Percentiles rank a stretch among this genome's conserved stretches.
Conservation (phyloP, 2,329 filamentous ascomycete species). For the Dactylellina sp. region DNA sequence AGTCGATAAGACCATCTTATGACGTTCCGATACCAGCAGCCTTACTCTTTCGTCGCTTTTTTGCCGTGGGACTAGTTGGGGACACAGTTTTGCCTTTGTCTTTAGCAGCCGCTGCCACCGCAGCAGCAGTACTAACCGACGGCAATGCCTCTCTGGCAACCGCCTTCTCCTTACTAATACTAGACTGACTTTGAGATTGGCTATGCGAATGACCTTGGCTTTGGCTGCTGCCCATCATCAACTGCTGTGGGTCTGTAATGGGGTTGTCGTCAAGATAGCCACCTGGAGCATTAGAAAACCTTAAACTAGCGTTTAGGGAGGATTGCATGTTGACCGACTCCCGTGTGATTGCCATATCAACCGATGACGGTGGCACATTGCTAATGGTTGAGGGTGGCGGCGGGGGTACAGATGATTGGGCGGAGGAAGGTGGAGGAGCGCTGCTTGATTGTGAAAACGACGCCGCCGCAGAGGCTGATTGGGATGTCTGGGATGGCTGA, state of each 20-base stretch:
- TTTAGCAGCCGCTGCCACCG: conserved; percentile 33
- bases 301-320: conserved; percentile 66
- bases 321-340: conserved; percentile 63
- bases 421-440: conserved; percentile 28
- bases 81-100: conserved; percentile 54
- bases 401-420: conserved; percentile 47
- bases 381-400: conserved; percentile 60
- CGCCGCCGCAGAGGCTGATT: conserved; percentile 17
- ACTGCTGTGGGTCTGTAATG: conserved; percentile 69
- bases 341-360: conserved; percentile 60
- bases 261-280: conserved; percentile 77
- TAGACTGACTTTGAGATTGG: conserved; percentile 44
- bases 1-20: neutral
- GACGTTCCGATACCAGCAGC: conserved; percentile 32
- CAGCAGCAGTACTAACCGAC: conserved; percentile 45
- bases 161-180: conserved; percentile 32
- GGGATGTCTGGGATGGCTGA: conserved; percentile 31
- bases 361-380: conserved; percentile 59
- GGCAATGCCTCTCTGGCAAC: conserved; percentile 47
- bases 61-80: conserved; percentile 47
- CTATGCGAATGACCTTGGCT: conserved; percentile 34
- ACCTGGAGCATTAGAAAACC: conserved; percentile 70
- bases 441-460: conserved; percentile 51
- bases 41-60: conserved; percentile 56
- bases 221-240: conserved; percentile 55